Percentiles rank a stretch among this genome's conserved stretches.
These are phyloP conservation scores for Dactylellina cionopaga DNA, from an alignment of 2,329 filamentous ascomycete species.

Conservation along the genomic window DNA sequence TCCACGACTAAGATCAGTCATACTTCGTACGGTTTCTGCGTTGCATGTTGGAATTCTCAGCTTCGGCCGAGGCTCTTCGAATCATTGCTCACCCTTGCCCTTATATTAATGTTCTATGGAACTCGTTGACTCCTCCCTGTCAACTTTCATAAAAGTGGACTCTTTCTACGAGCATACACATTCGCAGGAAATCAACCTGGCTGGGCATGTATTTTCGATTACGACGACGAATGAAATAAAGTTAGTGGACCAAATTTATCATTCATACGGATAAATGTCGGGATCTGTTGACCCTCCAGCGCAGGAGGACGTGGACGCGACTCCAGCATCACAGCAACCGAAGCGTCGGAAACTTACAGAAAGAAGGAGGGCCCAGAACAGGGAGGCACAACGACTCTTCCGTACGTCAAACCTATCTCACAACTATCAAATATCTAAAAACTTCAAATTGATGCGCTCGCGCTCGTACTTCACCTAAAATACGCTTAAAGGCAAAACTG, in stretches of 20 bases:
- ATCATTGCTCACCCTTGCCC: neutral
- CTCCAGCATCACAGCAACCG: conserved; percentile 2
- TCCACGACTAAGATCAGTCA: too few relatives aligned
- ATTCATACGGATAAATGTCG: too few relatives aligned
- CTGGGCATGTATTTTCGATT: too few relatives aligned
- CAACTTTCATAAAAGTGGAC: too few relatives aligned
- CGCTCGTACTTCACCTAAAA: neutral
- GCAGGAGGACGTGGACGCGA: neutral
- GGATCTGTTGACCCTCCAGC: neutral
- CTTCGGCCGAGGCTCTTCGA: neutral
- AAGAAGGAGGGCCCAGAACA: conserved; percentile 44
- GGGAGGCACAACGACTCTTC: conserved; percentile 44
- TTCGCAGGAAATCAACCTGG: neutral
- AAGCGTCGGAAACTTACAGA: conserved; percentile 42
- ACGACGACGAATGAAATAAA: too few relatives aligned
- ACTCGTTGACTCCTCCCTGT: too few relatives aligned
- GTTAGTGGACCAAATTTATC: too few relatives aligned
- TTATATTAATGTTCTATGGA: too few relatives aligned
- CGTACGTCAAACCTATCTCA: conserved; percentile 17
- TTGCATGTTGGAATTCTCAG: neutral
- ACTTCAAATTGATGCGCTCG: neutral
- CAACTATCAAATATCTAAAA: neutral
- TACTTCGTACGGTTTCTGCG: neutral
- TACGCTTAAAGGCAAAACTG: neutral
- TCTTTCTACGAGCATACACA: too few relatives aligned